Base-by-base conservation (phyloP, 1,284 basidiomycete genomes). In the Leccinum cinnamomeum region DNA sequence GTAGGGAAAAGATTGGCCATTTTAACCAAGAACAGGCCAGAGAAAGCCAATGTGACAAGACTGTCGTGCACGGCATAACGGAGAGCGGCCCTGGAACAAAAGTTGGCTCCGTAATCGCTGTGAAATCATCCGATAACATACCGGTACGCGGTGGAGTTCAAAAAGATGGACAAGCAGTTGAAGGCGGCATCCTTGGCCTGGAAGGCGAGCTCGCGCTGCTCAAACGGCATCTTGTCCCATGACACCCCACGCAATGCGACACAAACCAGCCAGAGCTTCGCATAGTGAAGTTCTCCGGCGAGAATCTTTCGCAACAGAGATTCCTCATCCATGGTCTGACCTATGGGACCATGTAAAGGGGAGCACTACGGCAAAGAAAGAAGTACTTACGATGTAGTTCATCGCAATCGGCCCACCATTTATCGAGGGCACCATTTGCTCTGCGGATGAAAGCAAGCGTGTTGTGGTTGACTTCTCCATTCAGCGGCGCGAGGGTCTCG, bases 191-290 rank as follows among this genome's bases (percentile, higher is more conserved):
- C 91, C 76, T 95, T 96, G 7, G 94, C 95, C 70, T 95, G 91
- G 80, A 97, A 95, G 7, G 95, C 95, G 51, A 97, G 84, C 74
- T 97, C 94, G 37, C 92, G 87, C 74, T 97, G 95, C 72, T 96
- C 95, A 63, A 92, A 92, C 1, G 92, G 87, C 89, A 97, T 95
- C 77, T 94, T 95, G 70, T 97, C 94, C 91, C 94, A 97, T 10
- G 91, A 88, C 46, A 90, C 91, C 6, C 95, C 95, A 61, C 95
- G 86, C 41, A 97, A 80, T 8, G 94, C 94, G 5, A 96, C 91
- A 71, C 95, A 97, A 33, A 95, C 90, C 37, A 96, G 86, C 94
- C 95, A 97, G 5, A 97, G 80, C 74, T 97, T 94, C 30, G 94
- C 92, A 72, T 95, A 94, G 70, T 95, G 89, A 62, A 96, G 80